These are phyloP conservation scores for Phytopythium oedochilum DNA, from an alignment of 352 stramenopile species.

Conservation along the genomic window DNA sequence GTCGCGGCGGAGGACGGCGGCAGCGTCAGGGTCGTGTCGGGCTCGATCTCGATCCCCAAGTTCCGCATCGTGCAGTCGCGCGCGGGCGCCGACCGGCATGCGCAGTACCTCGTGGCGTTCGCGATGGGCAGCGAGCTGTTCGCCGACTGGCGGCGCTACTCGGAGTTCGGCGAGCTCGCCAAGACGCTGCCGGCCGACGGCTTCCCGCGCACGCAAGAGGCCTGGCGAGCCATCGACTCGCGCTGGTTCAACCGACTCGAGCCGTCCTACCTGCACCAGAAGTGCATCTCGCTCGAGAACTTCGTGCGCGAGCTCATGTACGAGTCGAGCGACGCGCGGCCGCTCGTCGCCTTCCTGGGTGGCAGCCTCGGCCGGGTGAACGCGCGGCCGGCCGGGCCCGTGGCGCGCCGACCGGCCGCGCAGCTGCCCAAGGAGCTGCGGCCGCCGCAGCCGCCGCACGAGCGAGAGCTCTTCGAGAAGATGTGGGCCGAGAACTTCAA, in stretches of 20 bases:
- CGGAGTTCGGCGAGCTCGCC: slow-evolving; percentile 80
- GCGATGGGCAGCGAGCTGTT: slow-evolving; percentile 85
- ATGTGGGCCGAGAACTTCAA: slow-evolving; percentile 97
- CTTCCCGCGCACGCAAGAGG: slow-evolving; percentile 54
- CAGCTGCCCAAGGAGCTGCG: slow-evolving; percentile 86
- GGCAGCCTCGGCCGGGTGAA: slow-evolving; percentile 77
- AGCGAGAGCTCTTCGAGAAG: slow-evolving; percentile 95
- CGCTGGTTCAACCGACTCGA: slow-evolving; percentile 86
- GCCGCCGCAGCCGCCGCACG: slow-evolving; percentile 91
- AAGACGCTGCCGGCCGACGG: slow-evolving; percentile 65
- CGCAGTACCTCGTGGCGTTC: slow-evolving; percentile 85
- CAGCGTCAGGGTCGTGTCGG: slow-evolving; percentile 72
- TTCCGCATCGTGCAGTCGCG: slow-evolving; percentile 86
- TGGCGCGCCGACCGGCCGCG: slow-evolving; percentile 57
- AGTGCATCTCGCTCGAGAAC: slow-evolving; percentile 85
- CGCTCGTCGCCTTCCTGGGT: slow-evolving; percentile 81
- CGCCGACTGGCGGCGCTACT: slow-evolving; percentile 85
- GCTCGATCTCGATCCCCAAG: slow-evolving; percentile 80
- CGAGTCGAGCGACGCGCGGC: slow-evolving; percentile 67
- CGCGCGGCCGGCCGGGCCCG: slow-evolving; percentile 53
- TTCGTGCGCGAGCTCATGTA: slow-evolving; percentile 89
- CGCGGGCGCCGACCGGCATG: slow-evolving; percentile 71
- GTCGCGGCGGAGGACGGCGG: slow-evolving; percentile 65
- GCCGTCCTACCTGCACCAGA: slow-evolving; percentile 83
- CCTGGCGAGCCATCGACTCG: slow-evolving; percentile 75